phyloP scores from a whole-genome alignment of 805 yeast genomes.

The Cyberlindnera mississippiensis region DNA sequence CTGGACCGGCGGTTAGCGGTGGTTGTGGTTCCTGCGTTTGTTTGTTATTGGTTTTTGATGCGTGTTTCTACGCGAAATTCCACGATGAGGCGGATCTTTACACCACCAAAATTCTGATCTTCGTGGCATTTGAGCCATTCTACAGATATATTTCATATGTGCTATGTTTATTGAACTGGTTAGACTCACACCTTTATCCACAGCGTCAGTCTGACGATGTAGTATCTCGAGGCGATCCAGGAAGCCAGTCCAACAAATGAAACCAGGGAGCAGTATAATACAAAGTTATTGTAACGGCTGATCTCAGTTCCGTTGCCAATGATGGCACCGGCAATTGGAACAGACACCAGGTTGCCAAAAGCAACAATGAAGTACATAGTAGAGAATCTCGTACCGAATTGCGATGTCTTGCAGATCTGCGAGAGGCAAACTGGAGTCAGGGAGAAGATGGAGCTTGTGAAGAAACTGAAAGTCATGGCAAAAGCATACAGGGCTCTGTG shows the following conservation, averaged over 20 bases:
- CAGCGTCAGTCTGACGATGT: slow-evolving; percentile 8
- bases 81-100: too few relatives aligned
- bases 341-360: slow-evolving; percentile 43
- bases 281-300: slow-evolving; percentile 6
- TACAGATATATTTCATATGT: too few relatives aligned
- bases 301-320: slow-evolving; percentile 30
- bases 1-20: too few relatives aligned
- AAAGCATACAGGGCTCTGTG: slow-evolving; percentile 46
- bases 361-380: slow-evolving; percentile 52
- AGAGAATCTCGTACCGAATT: slow-evolving; percentile 68
- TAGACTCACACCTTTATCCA: slow-evolving; percentile 8
- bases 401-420: slow-evolving; percentile 53
- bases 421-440: slow-evolving; percentile 67
- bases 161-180: too few relatives aligned
- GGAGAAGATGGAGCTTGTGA: slow-evolving; percentile 58
- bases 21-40: too few relatives aligned
- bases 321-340: slow-evolving; percentile 48
- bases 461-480: slow-evolving; percentile 53
- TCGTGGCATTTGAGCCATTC: too few relatives aligned
- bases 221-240: slow-evolving; percentile 8
- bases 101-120: too few relatives aligned
- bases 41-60: not conserved
- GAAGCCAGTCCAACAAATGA: slow-evolving; percentile 8
- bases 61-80: slow-evolving; percentile 13
- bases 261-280: slow-evolving; percentile 10